These are phyloP conservation scores for Neopestalotiopsis rosae DNA, from an alignment of 2,329 filamentous ascomycete genomes.

Conservation along the genomic window DNA sequence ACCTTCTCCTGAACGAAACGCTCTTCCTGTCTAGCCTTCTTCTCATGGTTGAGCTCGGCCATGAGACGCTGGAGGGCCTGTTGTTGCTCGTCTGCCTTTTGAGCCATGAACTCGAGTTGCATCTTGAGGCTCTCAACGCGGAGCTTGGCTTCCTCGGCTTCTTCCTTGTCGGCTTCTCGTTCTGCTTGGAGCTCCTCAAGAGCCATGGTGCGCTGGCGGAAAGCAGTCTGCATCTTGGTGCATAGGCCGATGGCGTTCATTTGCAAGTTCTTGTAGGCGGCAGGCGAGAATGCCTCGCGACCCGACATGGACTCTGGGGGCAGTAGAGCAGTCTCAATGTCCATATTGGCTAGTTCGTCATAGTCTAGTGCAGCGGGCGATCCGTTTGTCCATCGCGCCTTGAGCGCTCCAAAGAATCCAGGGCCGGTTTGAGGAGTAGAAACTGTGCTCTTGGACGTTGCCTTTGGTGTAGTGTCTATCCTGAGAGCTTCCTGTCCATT, in stretches of 20 bases:
- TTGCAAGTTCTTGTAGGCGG: conserved; percentile 66
- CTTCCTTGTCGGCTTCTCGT: conserved; percentile 58
- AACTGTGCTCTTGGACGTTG: conserved; percentile 27
- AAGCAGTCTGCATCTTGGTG: conserved; percentile 62
- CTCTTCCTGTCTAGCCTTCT: conserved; percentile 48
- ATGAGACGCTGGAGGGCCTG: conserved; percentile 53
- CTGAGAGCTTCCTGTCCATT: conserved; percentile 33
- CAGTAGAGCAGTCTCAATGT: conserved; percentile 61
- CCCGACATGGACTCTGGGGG: conserved; percentile 48
- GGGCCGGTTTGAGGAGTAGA: conserved; percentile 44
- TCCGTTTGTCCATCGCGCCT: conserved; percentile 40
- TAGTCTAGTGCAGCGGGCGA: conserved; percentile 34
- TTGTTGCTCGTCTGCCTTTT: conserved; percentile 59
- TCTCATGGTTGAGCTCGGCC: conserved; percentile 58
- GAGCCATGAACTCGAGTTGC: conserved; percentile 65
- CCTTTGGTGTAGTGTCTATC: conserved; percentile 39
- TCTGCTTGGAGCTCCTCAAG: conserved; percentile 58
- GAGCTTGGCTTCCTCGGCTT: conserved; percentile 60
- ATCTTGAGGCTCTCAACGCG: conserved; percentile 59
- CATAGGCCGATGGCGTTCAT: conserved; percentile 61
- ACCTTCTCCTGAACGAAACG: conserved; percentile 37
- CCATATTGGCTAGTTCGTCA: conserved; percentile 61
- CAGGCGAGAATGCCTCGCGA: conserved; percentile 60
- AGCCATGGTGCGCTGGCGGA: conserved; percentile 57
- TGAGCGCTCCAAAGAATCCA: conserved; percentile 52